These are phyloP conservation scores for Hylodesmum podocarpum DNA, from an alignment of 306 rosid species.

Conservation along the genomic window DNA sequence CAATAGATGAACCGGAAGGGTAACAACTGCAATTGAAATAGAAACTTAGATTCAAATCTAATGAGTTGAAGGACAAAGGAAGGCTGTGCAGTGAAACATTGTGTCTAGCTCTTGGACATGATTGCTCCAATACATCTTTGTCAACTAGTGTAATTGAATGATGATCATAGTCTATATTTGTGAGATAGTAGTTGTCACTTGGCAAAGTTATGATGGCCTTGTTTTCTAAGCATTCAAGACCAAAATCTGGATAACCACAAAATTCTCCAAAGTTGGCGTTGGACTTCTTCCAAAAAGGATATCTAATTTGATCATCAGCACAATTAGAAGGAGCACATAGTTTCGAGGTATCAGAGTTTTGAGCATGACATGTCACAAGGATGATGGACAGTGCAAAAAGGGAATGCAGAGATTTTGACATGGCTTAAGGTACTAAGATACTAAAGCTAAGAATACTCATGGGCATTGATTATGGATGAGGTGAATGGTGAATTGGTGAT, in stretches of 20 bases:
- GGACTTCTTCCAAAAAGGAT: slow-evolving; percentile 33
- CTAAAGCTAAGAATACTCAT: not conserved
- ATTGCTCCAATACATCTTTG: slow-evolving; percentile 20
- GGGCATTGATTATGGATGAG: not conserved
- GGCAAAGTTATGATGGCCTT: not conserved
- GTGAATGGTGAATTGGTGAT: too few relatives aligned
- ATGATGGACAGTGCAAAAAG: not conserved
- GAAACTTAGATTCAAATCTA: slow-evolving; percentile 39
- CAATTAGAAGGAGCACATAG: slow-evolving; percentile 10
- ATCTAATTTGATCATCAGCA: slow-evolving; percentile 20
- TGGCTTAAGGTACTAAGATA: not conserved
- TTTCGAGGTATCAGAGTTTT: not conserved
- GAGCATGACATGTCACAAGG: slow-evolving; percentile 4
- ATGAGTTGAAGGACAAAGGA: slow-evolving; percentile 3
- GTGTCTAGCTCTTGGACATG: slow-evolving; percentile 38
- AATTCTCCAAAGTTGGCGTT: not conserved
- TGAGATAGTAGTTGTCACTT: slow-evolving; percentile 23
- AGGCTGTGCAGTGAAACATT: slow-evolving; percentile 22
- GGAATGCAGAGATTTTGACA: slow-evolving; percentile 18
- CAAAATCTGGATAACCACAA: slow-evolving; percentile 38
- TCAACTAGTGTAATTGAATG: slow-evolving; percentile 34
- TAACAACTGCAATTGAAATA: slow-evolving; percentile 40
- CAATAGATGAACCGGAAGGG: not conserved
- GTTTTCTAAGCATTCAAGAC: slow-evolving; percentile 3
- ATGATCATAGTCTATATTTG: slow-evolving; percentile 13